These are phyloP conservation scores for Lepidium didymum DNA, from an alignment of 345 rosid genomes.

Conservation along the genomic window DNA sequence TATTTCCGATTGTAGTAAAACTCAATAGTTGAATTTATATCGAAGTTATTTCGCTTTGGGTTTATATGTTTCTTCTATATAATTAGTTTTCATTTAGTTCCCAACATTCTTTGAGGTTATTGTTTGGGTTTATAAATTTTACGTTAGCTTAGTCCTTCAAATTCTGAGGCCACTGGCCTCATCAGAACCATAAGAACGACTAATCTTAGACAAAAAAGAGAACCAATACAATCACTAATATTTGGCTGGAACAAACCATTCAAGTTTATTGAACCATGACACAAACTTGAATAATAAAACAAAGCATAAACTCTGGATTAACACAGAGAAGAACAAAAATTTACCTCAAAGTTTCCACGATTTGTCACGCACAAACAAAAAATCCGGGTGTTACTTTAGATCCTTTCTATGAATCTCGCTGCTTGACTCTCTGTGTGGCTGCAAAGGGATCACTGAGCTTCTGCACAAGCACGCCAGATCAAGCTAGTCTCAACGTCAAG, in stretches of 20 bases:
- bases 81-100: neutral
- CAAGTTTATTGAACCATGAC: neutral
- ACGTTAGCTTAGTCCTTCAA: constrained; percentile 39
- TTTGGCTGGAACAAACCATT: neutral
- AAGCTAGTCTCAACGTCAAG: constrained; percentile 8
- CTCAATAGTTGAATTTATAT: constrained; percentile 21
- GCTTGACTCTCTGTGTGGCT: constrained; percentile 50
- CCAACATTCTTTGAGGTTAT: neutral
- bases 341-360: constrained; percentile 57
- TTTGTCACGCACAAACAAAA: constrained; percentile 48
- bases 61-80: neutral
- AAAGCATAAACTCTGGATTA: neutral
- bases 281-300: constrained; percentile 47
- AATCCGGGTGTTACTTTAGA: constrained; percentile 6
- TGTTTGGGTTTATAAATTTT: neutral
- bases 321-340: neutral
- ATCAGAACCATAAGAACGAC: constrained; percentile 34
- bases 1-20: neutral
- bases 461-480: constrained; percentile 23
- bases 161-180: constrained; percentile 41
- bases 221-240: neutral
- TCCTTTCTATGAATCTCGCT: constrained; percentile 16
- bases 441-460: constrained; percentile 35
- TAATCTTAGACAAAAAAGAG: neutral
- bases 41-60: neutral